Conservation (phyloP, 2,329 filamentous ascomycete genomes). For the Penicillium sp. region DNA sequence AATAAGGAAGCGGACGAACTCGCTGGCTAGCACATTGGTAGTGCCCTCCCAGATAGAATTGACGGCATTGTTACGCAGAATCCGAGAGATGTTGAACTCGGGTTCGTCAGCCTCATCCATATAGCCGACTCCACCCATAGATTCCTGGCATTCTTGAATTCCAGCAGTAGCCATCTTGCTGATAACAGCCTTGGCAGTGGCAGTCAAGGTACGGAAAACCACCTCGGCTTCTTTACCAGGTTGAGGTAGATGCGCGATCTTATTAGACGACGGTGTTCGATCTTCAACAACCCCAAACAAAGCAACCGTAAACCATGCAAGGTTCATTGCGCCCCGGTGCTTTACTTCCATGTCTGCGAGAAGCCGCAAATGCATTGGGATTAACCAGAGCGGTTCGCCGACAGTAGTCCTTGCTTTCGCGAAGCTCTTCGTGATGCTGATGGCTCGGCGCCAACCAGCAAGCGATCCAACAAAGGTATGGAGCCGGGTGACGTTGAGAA, state of each 20-base stretch:
- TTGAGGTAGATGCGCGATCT: slow-evolving; percentile 44
- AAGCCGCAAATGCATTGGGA: slow-evolving; percentile 36
- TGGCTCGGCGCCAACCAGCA: slow-evolving; percentile 32
- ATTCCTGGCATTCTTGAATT: slow-evolving; percentile 34
- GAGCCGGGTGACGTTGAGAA: slow-evolving; percentile 57
- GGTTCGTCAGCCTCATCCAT: slow-evolving; percentile 43
- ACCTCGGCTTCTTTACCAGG: slow-evolving; percentile 19
- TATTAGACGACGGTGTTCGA: slow-evolving; percentile 23
- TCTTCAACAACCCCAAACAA: slow-evolving; percentile 46
- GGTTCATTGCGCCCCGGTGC: slow-evolving; percentile 32
- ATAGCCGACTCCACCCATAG: slow-evolving; percentile 34
- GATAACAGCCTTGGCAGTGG: slow-evolving; percentile 30
- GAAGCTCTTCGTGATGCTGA: slow-evolving; percentile 37
- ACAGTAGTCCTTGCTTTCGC: slow-evolving; percentile 33
- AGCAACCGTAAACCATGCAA: slow-evolving; percentile 28
- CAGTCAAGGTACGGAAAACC: slow-evolving; percentile 25
- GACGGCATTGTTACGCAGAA: slow-evolving; percentile 55
- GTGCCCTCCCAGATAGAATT: slow-evolving; percentile 62
- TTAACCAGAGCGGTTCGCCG: slow-evolving; percentile 32
- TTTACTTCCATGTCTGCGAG: slow-evolving; percentile 34
- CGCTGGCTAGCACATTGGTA: slow-evolving; percentile 58
- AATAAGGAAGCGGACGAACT: slow-evolving; percentile 36
- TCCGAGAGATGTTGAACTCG: slow-evolving; percentile 56
- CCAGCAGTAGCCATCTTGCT: slow-evolving; percentile 26
- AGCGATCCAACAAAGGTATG: slow-evolving; percentile 36